Conservation (phyloP, 805 yeast genomes). For the Saccharomycopsis sp. region DNA sequence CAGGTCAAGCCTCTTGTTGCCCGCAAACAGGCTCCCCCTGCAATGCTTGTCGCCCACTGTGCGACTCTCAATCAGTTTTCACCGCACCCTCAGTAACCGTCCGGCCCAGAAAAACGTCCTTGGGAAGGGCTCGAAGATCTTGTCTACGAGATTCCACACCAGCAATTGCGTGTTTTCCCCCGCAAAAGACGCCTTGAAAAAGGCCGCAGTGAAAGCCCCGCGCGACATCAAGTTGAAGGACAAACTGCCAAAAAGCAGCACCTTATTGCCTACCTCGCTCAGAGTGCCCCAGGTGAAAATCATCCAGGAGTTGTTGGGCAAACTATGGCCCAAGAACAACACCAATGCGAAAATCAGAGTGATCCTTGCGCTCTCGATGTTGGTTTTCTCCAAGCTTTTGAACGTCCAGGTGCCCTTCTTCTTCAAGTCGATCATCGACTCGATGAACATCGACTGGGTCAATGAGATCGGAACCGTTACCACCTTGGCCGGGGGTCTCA, state of each 20-base stretch:
- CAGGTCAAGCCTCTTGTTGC: neutral
- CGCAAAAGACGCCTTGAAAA: neutral
- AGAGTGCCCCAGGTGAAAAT: constrained; percentile 41
- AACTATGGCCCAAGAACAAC: constrained; percentile 77
- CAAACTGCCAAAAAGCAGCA: neutral
- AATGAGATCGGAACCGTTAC: constrained; percentile 56
- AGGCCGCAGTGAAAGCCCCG: neutral
- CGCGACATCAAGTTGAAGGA: constrained; percentile 1
- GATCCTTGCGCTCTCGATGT: constrained; percentile 59
- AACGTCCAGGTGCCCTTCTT: constrained; percentile 96
- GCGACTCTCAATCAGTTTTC: neutral
- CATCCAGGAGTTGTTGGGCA: constrained; percentile 54
- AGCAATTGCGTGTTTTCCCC: neutral
- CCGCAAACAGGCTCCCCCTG: neutral
- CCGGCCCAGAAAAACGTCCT: neutral
- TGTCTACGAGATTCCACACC: constrained; percentile 6
- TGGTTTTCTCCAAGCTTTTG: constrained; percentile 74
- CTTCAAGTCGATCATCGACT: constrained; percentile 82
- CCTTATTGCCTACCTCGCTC: neutral
- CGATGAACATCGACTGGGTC: constrained; percentile 87
- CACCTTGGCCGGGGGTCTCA: constrained; percentile 56
- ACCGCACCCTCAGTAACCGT: neutral
- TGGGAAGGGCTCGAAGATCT: neutral
- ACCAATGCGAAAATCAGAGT: constrained; percentile 67
- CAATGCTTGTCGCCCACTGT: neutral